Conservation (phyloP, 176 grass and related monocot genomes). For the Aechmea fasciata region DNA sequence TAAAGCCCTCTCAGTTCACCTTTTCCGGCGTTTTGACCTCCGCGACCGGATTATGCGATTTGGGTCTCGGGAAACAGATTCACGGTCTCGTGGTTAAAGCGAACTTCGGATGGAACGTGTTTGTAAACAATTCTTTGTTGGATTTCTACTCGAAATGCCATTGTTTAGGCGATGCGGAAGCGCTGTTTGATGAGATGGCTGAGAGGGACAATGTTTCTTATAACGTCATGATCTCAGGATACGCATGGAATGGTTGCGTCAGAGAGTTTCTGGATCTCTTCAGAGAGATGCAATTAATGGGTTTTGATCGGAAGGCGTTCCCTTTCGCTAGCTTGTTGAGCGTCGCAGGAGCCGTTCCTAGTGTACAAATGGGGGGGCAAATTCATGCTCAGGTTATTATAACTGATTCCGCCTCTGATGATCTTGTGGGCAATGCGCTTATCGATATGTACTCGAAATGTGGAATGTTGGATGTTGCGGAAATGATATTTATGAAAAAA, state of each 20-base stretch:
- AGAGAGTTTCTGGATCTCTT: slow-evolving; percentile 35
- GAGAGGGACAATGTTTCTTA: slow-evolving; percentile 69
- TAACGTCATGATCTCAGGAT: slow-evolving; percentile 63
- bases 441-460: slow-evolving; percentile 75
- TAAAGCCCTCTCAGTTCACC: slow-evolving; percentile 45
- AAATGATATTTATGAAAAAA: slow-evolving; percentile 36
- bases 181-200: slow-evolving; percentile 59
- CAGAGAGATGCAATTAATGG: slow-evolving; percentile 39
- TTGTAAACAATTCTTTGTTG: slow-evolving; percentile 67
- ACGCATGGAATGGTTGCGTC: slow-evolving; percentile 36
- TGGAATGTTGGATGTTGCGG: slow-evolving; percentile 33
- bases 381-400: slow-evolving; percentile 63
- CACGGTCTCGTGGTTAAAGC: slow-evolving; percentile 45
- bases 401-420: slow-evolving; percentile 31
- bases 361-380: slow-evolving; percentile 61
- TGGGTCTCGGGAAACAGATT: slow-evolving; percentile 43
- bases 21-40: slow-evolving; percentile 60
- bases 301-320: slow-evolving; percentile 43
- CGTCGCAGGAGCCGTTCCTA: slow-evolving; percentile 39
- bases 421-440: slow-evolving; percentile 50
- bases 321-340: slow-evolving; percentile 70
- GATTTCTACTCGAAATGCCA: slow-evolving; percentile 83
- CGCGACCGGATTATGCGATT: slow-evolving; percentile 35
- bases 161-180: slow-evolving; percentile 33
- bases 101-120: slow-evolving; percentile 44